Percentiles rank a stretch among this genome's conserved stretches.
Conservation (phyloP, 768 basidiomycete genomes). For the Ramaria rubella region DNA sequence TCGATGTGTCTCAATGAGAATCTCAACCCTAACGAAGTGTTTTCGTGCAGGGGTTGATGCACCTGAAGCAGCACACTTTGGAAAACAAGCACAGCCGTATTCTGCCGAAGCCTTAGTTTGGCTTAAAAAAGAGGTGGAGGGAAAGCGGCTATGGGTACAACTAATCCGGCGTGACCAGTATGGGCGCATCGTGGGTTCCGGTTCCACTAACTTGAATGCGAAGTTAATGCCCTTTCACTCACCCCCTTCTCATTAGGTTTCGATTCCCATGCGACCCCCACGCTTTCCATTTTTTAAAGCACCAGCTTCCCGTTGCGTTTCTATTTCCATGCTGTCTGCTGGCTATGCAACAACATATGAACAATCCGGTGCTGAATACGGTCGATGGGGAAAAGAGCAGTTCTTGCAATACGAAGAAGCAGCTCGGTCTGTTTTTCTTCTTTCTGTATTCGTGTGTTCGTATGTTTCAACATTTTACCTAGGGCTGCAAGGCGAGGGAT, state of each 20-base stretch:
- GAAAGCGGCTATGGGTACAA: constrained; percentile 63
- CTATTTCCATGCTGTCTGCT: constrained; percentile 69
- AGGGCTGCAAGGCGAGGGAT: constrained; percentile 65
- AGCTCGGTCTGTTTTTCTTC: constrained; percentile 49
- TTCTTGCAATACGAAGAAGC: constrained; percentile 56
- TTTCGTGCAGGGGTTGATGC: constrained; percentile 61
- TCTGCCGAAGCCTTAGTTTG: constrained; percentile 68
- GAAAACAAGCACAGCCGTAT: constrained; percentile 69
- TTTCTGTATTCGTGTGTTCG: background rate
- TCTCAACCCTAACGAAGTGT: background rate
- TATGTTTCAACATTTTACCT: background rate
- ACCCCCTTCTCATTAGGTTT: constrained; percentile 42
- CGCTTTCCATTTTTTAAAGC: constrained; percentile 42
- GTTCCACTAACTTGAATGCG: background rate
- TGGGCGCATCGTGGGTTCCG: constrained; percentile 57
- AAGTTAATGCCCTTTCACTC: background rate
- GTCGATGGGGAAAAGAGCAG: constrained; percentile 54
- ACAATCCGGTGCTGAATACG: constrained; percentile 76
- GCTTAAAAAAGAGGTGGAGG: constrained; percentile 51
- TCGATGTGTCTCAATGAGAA: background rate
- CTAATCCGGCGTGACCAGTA: constrained; percentile 78
- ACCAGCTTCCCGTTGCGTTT: constrained; percentile 41
- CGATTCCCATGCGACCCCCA: constrained; percentile 51
- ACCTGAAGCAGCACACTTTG: constrained; percentile 89
- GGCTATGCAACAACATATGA: constrained; percentile 76